Evolutionary conservation across 176 grass and related monocot genomes (phyloP).

Genomic region (Avena insularis): DNA sequence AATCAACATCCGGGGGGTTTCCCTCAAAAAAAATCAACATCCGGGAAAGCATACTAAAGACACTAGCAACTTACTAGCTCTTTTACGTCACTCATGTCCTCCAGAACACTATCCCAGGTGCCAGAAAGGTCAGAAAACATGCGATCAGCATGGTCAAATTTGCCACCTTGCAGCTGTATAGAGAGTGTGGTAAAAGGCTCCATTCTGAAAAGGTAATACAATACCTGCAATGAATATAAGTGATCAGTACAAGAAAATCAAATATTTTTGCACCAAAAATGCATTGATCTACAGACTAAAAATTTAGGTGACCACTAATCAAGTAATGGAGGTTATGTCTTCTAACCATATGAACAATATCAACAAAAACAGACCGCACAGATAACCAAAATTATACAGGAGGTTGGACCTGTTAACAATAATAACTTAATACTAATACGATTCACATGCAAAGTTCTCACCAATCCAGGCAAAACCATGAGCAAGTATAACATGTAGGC

Average conservation of each 20-base stretch:
- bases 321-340: conserved; percentile 33
- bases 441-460: conserved; percentile 6
- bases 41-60: conserved; percentile 23
- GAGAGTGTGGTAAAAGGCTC: conserved; percentile 97
- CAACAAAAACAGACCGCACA: conserved; percentile 21
- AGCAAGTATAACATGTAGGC: conserved; percentile 1
- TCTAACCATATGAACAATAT: conserved; percentile 27
- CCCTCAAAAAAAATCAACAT: conserved; percentile 21
- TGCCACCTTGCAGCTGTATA: conserved; percentile 98
- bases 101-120: conserved; percentile 95
- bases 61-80: conserved; percentile 78
- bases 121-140: conserved; percentile 92
- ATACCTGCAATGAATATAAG: conserved; percentile 69
- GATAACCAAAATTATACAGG: conserved; percentile 3
- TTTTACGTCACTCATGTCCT: conserved; percentile 99
- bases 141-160: conserved; percentile 99
- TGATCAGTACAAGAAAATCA: conserved; percentile 40
- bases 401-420: conserved; percentile 5
- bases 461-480: conserved; percentile 30
- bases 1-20: conserved; percentile 24
- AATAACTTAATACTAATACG: conserved; percentile 28
- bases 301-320: conserved; percentile 10
- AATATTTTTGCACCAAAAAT: conserved; percentile 25
- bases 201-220: conserved; percentile 98
- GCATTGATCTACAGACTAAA: conserved; percentile 24